These are phyloP conservation scores for Solanum dulcamara DNA, from an alignment of 257 asterid species.

Conservation along the genomic window DNA sequence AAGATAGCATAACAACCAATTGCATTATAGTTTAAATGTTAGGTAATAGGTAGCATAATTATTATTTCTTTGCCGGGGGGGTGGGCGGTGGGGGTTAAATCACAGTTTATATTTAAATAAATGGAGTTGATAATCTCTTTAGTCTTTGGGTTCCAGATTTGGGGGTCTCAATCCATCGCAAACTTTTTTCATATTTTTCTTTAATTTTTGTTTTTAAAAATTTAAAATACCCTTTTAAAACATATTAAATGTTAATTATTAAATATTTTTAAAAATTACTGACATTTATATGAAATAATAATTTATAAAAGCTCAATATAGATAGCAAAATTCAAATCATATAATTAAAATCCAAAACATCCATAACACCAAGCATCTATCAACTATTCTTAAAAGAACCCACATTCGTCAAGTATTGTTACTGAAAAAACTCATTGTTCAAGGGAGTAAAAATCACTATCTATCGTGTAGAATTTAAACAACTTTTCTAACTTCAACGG, in stretches of 20 bases:
- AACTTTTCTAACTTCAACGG: too few species aligned
- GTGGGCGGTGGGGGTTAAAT: neutral
- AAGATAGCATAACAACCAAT: neutral
- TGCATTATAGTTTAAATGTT: neutral
- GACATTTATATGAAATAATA: too few species aligned
- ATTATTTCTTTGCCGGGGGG: too few species aligned
- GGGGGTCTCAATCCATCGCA: too few species aligned
- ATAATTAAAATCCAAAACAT: neutral
- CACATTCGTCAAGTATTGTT: neutral
- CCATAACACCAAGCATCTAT: neutral
- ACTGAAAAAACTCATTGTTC: too few species aligned
- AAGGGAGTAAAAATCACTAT: too few species aligned
- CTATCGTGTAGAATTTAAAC: too few species aligned
- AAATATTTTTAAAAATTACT: too few species aligned
- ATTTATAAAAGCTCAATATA: too few species aligned
- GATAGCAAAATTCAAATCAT: neutral
- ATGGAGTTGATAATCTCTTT: neutral
- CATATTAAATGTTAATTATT: neutral
- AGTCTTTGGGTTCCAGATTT: neutral
- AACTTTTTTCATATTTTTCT: too few species aligned
- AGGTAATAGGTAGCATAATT: neutral
- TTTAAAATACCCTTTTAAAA: too few species aligned
- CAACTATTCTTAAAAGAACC: neutral
- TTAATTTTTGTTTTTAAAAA: too few species aligned
- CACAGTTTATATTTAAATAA: neutral